Percentiles rank a stretch among this genome's conserved stretches.
phyloP scores from a whole-genome alignment of 306 rosid genomes.

The Quercus mongolica region DNA sequence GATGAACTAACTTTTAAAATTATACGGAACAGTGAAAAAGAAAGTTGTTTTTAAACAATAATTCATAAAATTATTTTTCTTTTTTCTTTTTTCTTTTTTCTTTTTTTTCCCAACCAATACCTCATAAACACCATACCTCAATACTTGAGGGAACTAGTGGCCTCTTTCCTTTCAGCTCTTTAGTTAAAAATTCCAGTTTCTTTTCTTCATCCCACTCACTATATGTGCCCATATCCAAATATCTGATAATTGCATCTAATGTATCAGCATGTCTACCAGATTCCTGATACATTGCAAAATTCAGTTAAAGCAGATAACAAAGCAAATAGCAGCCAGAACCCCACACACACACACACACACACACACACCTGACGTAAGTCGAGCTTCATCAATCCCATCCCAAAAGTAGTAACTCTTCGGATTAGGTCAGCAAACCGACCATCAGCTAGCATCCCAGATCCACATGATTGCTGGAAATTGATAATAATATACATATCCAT shows the following conservation, averaged over 20 bases:
- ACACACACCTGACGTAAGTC: constrained; percentile 84
- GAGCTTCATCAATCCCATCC: constrained; percentile 87
- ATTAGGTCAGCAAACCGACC: constrained; percentile 95
- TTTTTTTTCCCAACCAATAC: not conserved
- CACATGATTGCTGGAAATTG: constrained; percentile 72
- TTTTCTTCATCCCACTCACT: constrained; percentile 98
- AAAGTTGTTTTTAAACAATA: not conserved
- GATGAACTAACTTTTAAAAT: not conserved
- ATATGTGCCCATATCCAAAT: constrained; percentile 79
- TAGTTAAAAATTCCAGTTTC: constrained; percentile 72
- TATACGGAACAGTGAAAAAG: not conserved
- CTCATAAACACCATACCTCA: constrained; percentile 44
- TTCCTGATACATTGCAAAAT: constrained; percentile 54
- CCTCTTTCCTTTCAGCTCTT: constrained; percentile 91
- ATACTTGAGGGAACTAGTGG: constrained; percentile 80
- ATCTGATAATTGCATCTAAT: constrained; percentile 71
- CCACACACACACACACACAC: constrained; percentile 3
- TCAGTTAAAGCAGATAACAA: constrained; percentile 3
- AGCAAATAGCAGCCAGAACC: constrained; percentile 12
- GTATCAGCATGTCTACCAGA: constrained; percentile 91
- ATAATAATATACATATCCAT: not conserved
- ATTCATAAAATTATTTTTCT: not conserved
- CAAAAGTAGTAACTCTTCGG: constrained; percentile 69
- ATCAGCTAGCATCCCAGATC: constrained; percentile 94
- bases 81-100: too few species aligned